Evolutionary conservation across 345 rosid genomes (phyloP).

Genomic region (Acer negundo): DNA sequence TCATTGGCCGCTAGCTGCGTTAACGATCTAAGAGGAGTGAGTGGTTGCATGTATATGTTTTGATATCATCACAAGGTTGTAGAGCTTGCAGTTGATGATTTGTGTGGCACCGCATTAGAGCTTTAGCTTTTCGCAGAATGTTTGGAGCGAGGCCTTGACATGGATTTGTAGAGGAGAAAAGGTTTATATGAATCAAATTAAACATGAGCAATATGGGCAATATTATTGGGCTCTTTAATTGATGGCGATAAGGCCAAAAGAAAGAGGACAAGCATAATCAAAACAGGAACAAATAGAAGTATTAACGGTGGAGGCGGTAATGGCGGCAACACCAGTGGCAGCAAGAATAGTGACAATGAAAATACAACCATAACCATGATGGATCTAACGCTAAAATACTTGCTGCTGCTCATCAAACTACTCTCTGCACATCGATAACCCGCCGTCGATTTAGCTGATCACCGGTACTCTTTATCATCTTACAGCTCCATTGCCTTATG

Average conservation of each 20-base stretch:
- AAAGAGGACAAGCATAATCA: constrained; percentile 35
- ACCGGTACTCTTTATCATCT: too few species aligned
- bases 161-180: too few species aligned
- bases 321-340: constrained; percentile 39
- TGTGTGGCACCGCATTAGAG: too few species aligned
- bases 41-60: too few species aligned
- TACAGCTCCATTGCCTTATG: neutral
- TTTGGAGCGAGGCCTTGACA: too few species aligned
- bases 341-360: constrained; percentile 24
- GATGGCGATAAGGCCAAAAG: constrained; percentile 27
- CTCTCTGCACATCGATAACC: neutral
- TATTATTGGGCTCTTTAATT: constrained; percentile 12
- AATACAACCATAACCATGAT: constrained; percentile 26
- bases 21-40: too few species aligned
- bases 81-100: too few species aligned
- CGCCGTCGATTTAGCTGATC: neutral
- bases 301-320: constrained; percentile 40
- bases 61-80: too few species aligned
- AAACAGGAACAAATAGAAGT: constrained; percentile 36
- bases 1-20: too few species aligned
- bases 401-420: constrained; percentile 18
- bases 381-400: constrained; percentile 14
- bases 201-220: neutral
- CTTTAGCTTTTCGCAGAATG: too few species aligned
- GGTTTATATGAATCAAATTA: constrained; percentile 8